Evolutionary conservation across 164 flowering plant species (phyloP).

Genomic region (Cinnamomum chago): DNA sequence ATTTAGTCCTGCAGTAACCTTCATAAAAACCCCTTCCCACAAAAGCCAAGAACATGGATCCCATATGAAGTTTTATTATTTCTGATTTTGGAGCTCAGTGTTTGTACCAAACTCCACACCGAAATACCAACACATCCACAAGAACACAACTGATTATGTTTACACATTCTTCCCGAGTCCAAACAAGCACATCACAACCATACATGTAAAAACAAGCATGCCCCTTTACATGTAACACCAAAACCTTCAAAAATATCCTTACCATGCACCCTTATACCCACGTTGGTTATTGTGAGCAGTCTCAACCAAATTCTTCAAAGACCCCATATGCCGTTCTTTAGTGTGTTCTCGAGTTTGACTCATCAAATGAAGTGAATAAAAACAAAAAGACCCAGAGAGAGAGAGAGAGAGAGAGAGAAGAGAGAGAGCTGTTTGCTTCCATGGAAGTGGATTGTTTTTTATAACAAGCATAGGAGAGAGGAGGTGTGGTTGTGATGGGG

Average conservation of each 20-base stretch:
- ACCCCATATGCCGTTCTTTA: background rate
- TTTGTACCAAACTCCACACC: background rate
- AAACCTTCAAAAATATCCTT: background rate
- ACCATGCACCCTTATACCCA: background rate
- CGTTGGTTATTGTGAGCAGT: background rate
- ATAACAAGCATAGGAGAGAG: background rate
- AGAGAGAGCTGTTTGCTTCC: background rate
- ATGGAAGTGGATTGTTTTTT: background rate
- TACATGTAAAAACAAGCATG: background rate
- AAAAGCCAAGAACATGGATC: background rate
- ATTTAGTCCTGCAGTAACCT: no score
- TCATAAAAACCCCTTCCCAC: background rate
- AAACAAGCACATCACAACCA: background rate
- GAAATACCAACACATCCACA: background rate
- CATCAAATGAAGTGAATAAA: background rate
- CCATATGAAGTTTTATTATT: background rate
- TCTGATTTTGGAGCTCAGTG: background rate
- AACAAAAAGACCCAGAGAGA: no score
- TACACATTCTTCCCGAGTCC: background rate
- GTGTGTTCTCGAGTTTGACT: background rate
- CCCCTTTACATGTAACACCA: background rate
- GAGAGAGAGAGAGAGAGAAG: background rate
- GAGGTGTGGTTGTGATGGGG: background rate
- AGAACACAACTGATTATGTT: background rate
- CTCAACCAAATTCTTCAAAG: background rate